A percentile compares a stretch with the other conserved stretches of the same genome.
Conservation (phyloP, 768 basidiomycete genomes). For the Calvatia gigantea region DNA sequence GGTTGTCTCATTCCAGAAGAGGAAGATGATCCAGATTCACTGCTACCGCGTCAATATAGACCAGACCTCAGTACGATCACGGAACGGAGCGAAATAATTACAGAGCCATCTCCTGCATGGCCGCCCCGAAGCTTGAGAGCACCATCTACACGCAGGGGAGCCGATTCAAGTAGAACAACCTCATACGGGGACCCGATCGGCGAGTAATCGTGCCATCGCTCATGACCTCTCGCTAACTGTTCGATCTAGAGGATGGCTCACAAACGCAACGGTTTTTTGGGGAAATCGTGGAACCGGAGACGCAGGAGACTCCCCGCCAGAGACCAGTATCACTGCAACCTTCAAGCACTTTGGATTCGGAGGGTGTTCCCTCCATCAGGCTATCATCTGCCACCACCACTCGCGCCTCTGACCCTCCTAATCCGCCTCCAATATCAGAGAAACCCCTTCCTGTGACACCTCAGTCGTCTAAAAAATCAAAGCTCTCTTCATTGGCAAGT, state of each 20-base stretch:
- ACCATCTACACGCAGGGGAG: conserved; percentile 2
- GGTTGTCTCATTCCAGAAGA: conserved; percentile 25
- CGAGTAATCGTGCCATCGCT: conserved; percentile 24
- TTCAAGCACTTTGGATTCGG: background rate
- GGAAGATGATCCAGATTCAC: conserved; percentile 13
- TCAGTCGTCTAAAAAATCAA: conserved; percentile 50
- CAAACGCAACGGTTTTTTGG: conserved; percentile 7
- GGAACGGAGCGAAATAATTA: conserved; percentile 61
- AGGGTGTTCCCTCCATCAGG: conserved; percentile 35
- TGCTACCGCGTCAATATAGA: conserved; percentile 23
- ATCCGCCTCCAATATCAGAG: conserved; percentile 10
- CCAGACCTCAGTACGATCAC: conserved; percentile 58
- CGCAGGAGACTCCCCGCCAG: conserved; percentile 4
- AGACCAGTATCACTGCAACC: background rate
- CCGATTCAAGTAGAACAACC: conserved; percentile 41
- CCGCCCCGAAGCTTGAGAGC: conserved; percentile 28
- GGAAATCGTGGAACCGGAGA: conserved; percentile 1
- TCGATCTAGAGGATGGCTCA: conserved; percentile 4
- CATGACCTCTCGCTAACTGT: background rate
- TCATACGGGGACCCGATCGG: conserved; percentile 66
- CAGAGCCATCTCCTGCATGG: conserved; percentile 52
- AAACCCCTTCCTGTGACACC: conserved; percentile 18
- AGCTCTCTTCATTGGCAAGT: conserved; percentile 65
- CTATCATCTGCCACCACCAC: conserved; percentile 8
- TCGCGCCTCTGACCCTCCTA: background rate